Evolutionary conservation across 192 early-diverging fungal species (phyloP).

Genomic region (Rhizoclosmatium sp.): DNA sequence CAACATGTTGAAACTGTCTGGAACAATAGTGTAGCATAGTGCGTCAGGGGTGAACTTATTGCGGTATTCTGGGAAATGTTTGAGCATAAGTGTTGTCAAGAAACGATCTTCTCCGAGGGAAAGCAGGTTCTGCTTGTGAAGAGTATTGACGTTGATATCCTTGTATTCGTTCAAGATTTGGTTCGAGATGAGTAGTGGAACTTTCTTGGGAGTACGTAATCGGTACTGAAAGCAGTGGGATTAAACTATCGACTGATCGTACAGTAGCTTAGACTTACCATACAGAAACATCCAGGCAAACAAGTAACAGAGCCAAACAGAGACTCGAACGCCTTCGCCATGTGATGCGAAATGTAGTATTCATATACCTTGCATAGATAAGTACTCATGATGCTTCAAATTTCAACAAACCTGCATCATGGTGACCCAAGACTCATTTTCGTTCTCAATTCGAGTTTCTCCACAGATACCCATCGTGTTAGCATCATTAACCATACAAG

Average conservation of each 20-base stretch:
- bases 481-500: constrained; percentile 87
- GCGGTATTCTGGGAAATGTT: constrained; percentile 94
- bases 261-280: constrained; percentile 75
- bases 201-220: constrained; percentile 83
- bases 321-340: constrained; percentile 97
- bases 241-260: constrained; percentile 82
- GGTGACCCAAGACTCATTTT: constrained; percentile 93
- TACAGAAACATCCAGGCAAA: constrained; percentile 97
- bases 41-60: constrained; percentile 94
- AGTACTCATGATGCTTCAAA: not conserved
- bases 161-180: constrained; percentile 91
- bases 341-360: constrained; percentile 97
- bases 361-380: constrained; percentile 79
- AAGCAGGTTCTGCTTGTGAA: constrained; percentile 97
- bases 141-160: constrained; percentile 88
- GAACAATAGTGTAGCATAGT: constrained; percentile 91
- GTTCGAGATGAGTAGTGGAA: constrained; percentile 84
- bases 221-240: constrained; percentile 65
- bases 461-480: constrained; percentile 96
- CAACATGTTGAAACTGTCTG: constrained; percentile 86
- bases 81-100: constrained; percentile 76
- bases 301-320: constrained; percentile 97
- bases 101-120: constrained; percentile 98
- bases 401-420: constrained; percentile 81
- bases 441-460: constrained; percentile 92